Evolutionary conservation across 805 yeast genomes (phyloP).

Genomic region (Schwanniomyces yamadae): DNA sequence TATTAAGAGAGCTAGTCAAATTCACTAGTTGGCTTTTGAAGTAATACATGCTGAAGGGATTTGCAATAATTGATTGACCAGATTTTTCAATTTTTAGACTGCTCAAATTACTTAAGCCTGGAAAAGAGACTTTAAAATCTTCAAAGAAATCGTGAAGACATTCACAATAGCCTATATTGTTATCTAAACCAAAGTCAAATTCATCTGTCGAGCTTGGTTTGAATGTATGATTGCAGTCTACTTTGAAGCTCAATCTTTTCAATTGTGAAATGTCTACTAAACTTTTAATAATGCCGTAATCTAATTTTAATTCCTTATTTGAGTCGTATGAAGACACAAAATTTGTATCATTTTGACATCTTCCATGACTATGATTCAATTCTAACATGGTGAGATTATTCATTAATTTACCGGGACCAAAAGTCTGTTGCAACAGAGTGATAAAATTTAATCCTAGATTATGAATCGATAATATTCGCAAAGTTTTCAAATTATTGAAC

Average conservation of each 20-base stretch:
- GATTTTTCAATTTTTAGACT: constrained; percentile 2
- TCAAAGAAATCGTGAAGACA: constrained; percentile 8
- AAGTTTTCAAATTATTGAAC: constrained; percentile 2
- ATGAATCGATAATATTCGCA: constrained; percentile 10
- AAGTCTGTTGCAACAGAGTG: constrained; percentile 1
- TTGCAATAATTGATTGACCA: constrained; percentile 6
- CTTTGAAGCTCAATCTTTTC: constrained; percentile 4
- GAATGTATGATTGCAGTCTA: constrained; percentile 11
- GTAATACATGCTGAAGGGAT: constrained; percentile 9
- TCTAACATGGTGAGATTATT: constrained; percentile 4
- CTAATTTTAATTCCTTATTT: constrained; percentile 7
- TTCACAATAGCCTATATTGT: constrained; percentile 5
- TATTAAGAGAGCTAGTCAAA: constrained; percentile 1
- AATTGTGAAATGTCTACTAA: constrained; percentile 4
- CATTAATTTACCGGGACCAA: constrained; percentile 2
- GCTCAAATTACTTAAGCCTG: background rate
- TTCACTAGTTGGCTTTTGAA: constrained; percentile 7
- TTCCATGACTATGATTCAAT: constrained; percentile 13
- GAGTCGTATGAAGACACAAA: constrained; percentile 8
- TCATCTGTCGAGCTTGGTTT: background rate
- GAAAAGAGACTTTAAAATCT: background rate
- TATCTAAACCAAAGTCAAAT: background rate
- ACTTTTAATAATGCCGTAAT: constrained; percentile 3
- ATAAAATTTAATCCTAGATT: constrained; percentile 9
- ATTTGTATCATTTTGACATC: constrained; percentile 3